Base-by-base conservation (phyloP, 352 stramenopile species). In the Globisporangium alternatum region DNA sequence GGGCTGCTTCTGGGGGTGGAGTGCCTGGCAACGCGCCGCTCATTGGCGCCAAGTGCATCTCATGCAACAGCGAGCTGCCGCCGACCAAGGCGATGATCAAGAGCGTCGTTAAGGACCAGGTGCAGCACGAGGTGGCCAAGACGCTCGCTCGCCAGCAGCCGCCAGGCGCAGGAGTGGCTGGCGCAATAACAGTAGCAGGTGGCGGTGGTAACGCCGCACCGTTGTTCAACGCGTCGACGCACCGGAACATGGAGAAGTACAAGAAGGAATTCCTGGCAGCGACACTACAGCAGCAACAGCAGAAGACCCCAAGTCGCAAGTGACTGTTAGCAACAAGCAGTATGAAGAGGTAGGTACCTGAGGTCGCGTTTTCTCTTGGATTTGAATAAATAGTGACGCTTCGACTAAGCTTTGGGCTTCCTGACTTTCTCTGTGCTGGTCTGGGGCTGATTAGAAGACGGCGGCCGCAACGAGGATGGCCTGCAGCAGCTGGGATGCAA, bases 401-500 rank as follows among this genome's bases (percentile, higher is more conserved):
- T 19, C 13, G 48, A 22, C 28, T 35, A 45, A 41, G 35, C 35
- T 41, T 12, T 17, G 15, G 5, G n/a, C 15, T 55, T 25, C 5
- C 33, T 64, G 30, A 3, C 10, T 21, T 30, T 62, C 22, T 39
- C 13, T 28, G 28, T 60, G 25, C 28, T n/a, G 31, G 15, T 7
- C 31, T 8, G 12, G 35, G n/a, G 3, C 22, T 49, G 52, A 3
- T 62, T 69, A 83, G 66, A 83, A 88, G 9, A 91, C 81, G 12
- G 71, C 74, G 0, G 83, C 84, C 25, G 83, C 77, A n/a, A 91
- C 82, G 22, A 92, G 68, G 68, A 94, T 94, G 13, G 82, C 77
- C 68, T 93, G 82, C 10, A 95, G 76, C 43, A 97, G 64, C 62
- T 96, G 85, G 1, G 86, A 95, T 33, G 89, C 89, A 62, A 96